These are phyloP conservation scores for Mimosa bimucronata DNA, from an alignment of 306 rosid species.

Conservation along the genomic window DNA sequence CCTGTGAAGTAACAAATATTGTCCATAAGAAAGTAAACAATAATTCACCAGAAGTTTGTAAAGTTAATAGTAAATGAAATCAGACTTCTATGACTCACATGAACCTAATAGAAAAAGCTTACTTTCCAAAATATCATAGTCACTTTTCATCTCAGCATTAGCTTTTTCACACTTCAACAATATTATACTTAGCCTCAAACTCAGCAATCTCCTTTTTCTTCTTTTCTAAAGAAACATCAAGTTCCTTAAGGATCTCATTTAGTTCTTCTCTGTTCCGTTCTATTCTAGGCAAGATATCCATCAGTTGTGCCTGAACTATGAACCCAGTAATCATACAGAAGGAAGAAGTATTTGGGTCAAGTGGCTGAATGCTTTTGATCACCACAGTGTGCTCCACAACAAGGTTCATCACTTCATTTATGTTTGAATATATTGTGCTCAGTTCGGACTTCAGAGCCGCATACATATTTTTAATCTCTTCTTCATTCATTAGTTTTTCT, in stretches of 20 bases:
- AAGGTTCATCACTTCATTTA: conserved; percentile 71
- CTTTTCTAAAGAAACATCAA: conserved; percentile 60
- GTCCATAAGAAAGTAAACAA: no score
- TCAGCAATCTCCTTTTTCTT: conserved; percentile 67
- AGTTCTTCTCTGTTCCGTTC: conserved; percentile 64
- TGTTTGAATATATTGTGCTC: conserved; percentile 64
- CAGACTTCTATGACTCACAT: conserved; percentile 3
- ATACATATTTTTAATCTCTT: conserved; percentile 56
- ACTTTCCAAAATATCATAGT: background rate
- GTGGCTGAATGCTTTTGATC: conserved; percentile 62
- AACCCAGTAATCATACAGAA: conserved; percentile 65
- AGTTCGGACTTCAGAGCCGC: conserved; percentile 60
- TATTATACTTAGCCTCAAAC: conserved; percentile 63
- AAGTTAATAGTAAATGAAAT: no score
- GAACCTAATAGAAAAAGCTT: background rate
- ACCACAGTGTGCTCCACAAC: conserved; percentile 65
- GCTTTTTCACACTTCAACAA: conserved; percentile 46
- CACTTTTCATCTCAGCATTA: conserved; percentile 22
- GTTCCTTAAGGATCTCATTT: conserved; percentile 56
- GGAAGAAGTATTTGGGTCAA: conserved; percentile 37
- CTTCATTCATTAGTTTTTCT: conserved; percentile 57
- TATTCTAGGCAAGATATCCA: conserved; percentile 66
- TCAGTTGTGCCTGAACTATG: conserved; percentile 61
- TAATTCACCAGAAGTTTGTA: no score
- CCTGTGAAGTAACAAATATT: no score